Evolutionary conservation across 2,329 filamentous ascomycete genomes (phyloP).

Genomic region (Aspergillus melleus): DNA sequence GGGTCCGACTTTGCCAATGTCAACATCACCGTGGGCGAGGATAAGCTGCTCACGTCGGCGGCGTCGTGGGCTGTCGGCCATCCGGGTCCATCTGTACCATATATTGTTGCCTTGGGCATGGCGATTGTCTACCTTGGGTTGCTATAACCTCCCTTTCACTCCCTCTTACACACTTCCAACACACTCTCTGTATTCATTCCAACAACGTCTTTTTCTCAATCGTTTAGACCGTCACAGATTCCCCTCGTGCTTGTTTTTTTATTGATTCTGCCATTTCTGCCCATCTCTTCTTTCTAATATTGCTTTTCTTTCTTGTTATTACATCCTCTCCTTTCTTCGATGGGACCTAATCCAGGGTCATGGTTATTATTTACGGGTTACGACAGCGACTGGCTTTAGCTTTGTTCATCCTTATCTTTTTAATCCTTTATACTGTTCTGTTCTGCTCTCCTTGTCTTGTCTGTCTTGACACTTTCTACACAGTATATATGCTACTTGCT

Average conservation of each 20-base stretch:
- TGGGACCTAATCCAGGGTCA: conserved; percentile 12
- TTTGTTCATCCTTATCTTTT: conserved; percentile 10
- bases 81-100: conserved; percentile 3
- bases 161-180: not conserved
- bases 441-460: not conserved
- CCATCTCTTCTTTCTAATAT: not conserved
- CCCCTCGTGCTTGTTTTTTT: too few species aligned
- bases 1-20: conserved; percentile 56
- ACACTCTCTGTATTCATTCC: not conserved
- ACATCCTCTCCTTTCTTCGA: conserved; percentile 4
- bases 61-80: not conserved
- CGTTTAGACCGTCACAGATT: not conserved
- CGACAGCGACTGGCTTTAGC: conserved; percentile 24
- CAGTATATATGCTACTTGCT: not conserved
- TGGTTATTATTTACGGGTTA: conserved; percentile 22
- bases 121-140: conserved; percentile 6
- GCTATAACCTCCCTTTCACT: conserved; percentile 8
- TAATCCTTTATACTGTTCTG: not conserved
- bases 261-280: not conserved
- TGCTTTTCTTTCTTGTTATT: conserved; percentile 1
- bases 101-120: conserved; percentile 9
- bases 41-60: conserved; percentile 9
- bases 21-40: conserved; percentile 39
- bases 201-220: not conserved
- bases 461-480: not conserved